Conservation (phyloP, 148 eudicot species). For the Cornus florida region DNA sequence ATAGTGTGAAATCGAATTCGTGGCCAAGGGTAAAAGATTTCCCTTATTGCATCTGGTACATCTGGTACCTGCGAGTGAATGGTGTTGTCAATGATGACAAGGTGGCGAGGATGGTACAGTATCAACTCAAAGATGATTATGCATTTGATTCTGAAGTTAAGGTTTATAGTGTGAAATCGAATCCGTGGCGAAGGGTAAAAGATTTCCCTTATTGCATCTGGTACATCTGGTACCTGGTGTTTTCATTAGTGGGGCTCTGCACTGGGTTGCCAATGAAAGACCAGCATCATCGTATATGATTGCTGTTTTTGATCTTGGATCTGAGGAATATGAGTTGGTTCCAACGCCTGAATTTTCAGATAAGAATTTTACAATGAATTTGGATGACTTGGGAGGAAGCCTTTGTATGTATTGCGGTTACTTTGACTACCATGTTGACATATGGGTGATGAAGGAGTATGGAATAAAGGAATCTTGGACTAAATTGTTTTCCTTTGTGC, state of each 20-base stretch:
- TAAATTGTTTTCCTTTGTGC: constrained; percentile 27
- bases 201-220: constrained; percentile 27
- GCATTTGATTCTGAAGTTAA: constrained; percentile 25
- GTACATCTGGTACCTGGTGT: constrained; percentile 1
- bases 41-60: constrained; percentile 16
- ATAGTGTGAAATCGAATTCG: constrained; percentile 31
- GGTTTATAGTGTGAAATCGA: constrained; percentile 40
- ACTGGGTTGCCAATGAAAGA: constrained; percentile 32
- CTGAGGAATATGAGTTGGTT: constrained; percentile 24
- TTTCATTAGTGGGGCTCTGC: constrained; percentile 33
- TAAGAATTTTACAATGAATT: constrained; percentile 6
- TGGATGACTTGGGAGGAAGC: constrained; percentile 26
- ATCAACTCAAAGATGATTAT: neutral
- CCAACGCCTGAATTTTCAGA: constrained; percentile 22
- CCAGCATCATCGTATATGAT: constrained; percentile 13
- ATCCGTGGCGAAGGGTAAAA: constrained; percentile 32
- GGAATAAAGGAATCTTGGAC: constrained; percentile 41
- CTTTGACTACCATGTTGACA: constrained; percentile 12
- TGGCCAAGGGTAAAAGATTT: constrained; percentile 37
- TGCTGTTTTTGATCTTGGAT: constrained; percentile 32
- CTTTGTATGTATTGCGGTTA: constrained; percentile 21
- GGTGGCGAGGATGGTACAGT: constrained; percentile 39
- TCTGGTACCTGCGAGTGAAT: neutral
- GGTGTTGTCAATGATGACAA: constrained; percentile 40
- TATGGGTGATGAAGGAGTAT: constrained; percentile 51